Evolutionary conservation across 495 filamentous ascomycete genomes (phyloP).

Genomic region (Lophiotrema nucula): DNA sequence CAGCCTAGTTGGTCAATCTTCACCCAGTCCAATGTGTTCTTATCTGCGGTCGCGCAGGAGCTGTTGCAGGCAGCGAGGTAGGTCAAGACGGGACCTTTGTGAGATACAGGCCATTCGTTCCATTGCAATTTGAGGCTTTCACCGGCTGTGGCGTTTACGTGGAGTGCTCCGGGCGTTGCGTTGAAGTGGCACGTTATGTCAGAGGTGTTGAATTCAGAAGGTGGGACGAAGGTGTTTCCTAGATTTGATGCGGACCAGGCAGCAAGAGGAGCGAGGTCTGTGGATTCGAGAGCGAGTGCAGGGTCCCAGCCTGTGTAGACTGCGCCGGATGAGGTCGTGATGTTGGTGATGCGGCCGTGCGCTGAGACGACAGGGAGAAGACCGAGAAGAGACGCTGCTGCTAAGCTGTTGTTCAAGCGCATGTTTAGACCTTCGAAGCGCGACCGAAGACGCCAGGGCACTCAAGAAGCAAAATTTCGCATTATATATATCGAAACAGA

Average conservation of each 20-base stretch:
- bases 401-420: too few species aligned
- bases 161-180: slow-evolving; percentile 2
- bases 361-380: background rate
- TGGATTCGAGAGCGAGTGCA: background rate
- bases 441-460: background rate
- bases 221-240: slow-evolving; percentile 23
- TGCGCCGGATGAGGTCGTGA: background rate
- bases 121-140: slow-evolving; percentile 22
- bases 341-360: background rate
- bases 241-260: slow-evolving; percentile 28
- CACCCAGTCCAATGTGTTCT: slow-evolving; percentile 17
- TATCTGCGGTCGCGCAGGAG: slow-evolving; percentile 17
- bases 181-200: slow-evolving; percentile 31
- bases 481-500: background rate
- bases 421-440: too few species aligned
- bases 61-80: slow-evolving; percentile 48
- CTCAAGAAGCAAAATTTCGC: background rate
- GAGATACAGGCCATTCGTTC: slow-evolving; percentile 27
- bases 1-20: slow-evolving; percentile 51
- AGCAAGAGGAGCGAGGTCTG: background rate
- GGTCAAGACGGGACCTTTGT: slow-evolving; percentile 30
- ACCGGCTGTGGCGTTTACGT: slow-evolving; percentile 11
- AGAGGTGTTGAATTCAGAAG: slow-evolving; percentile 1
- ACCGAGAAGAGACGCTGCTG: background rate
- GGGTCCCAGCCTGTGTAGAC: background rate